Conservation (phyloP, 371 early-diverging fungal genomes). For the Capillidium rhysosporum region DNA sequence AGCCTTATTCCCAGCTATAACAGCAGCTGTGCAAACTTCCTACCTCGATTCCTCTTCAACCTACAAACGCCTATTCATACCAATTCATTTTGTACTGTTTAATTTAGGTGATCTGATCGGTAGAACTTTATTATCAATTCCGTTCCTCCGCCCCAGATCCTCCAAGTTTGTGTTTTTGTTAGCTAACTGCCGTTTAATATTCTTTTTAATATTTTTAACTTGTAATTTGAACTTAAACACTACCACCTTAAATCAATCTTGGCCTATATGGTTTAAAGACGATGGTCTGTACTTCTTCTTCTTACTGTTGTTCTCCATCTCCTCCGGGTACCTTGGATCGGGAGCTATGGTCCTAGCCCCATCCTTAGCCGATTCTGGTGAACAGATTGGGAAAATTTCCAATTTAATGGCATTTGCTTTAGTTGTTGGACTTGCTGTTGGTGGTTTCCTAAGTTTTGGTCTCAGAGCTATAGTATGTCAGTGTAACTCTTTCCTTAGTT, state of each 20-base stretch:
- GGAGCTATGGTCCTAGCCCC: conserved; percentile 62
- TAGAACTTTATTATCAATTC: conserved; percentile 17
- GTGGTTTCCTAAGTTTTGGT: conserved; percentile 33
- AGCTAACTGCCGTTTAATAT: conserved; percentile 25
- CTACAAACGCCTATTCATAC: conserved; percentile 41
- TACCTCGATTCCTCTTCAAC: conserved; percentile 15
- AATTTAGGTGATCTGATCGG: conserved; percentile 63
- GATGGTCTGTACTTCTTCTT: conserved; percentile 37
- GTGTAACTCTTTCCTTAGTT: conserved; percentile 6
- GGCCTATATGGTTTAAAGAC: conserved; percentile 31
- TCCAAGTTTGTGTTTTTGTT: conserved; percentile 16
- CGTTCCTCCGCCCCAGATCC: conserved; percentile 9
- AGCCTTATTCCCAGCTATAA: conserved; percentile 57
- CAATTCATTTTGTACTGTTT: conserved; percentile 51
- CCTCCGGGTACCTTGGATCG: conserved; percentile 49
- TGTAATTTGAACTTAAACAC: conserved; percentile 36
- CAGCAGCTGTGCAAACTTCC: conserved; percentile 37
- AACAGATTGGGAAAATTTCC: conserved; percentile 25
- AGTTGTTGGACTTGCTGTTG: conserved; percentile 42
- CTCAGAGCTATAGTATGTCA: conserved; percentile 14
- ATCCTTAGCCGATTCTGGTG: conserved; percentile 19
- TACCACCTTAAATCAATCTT: conserved; percentile 12
- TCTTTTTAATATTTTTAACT: conserved; percentile 46
- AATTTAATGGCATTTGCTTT: conserved; percentile 49
- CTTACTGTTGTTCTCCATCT: conserved; percentile 34